A percentile compares a stretch with the other conserved stretches of the same genome.
Evolutionary conservation across 768 basidiomycete genomes (phyloP).

Genomic region (Leccinellum rugosiceps): DNA sequence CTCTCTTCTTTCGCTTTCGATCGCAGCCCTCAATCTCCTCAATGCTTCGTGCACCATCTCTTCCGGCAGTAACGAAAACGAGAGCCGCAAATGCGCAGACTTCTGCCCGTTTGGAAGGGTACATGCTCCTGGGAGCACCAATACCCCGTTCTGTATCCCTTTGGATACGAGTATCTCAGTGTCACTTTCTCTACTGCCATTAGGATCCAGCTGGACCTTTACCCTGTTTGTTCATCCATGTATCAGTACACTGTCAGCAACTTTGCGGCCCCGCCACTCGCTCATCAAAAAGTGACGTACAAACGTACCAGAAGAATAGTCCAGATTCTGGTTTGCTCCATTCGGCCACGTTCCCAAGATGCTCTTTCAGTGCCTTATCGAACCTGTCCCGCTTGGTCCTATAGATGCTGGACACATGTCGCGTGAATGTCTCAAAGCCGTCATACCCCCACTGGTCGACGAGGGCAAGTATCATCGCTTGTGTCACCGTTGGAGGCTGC

Average conservation of each 20-base stretch:
- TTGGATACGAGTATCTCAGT: constrained; percentile 60
- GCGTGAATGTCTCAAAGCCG: constrained; percentile 63
- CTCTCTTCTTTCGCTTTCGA: constrained; percentile 16
- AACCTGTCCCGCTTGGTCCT: constrained; percentile 67
- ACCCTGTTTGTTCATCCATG: constrained; percentile 32
- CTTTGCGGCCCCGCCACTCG: too few relatives aligned
- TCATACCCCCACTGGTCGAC: constrained; percentile 69
- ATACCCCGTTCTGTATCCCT: constrained; percentile 71
- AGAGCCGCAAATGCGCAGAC: constrained; percentile 68
- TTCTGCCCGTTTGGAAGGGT: constrained; percentile 66
- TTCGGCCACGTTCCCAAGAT: constrained; percentile 69
- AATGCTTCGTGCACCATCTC: constrained; percentile 69
- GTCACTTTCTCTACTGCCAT: constrained; percentile 43
- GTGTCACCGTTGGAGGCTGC: constrained; percentile 56
- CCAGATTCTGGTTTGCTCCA: constrained; percentile 50
- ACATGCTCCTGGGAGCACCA: constrained; percentile 77
- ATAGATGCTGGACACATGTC: constrained; percentile 60
- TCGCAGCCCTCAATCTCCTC: constrained; percentile 44
- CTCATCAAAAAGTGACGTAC: too few relatives aligned
- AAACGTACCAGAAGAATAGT: constrained; percentile 16
- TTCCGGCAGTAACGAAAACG: constrained; percentile 58
- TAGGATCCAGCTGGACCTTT: constrained; percentile 46
- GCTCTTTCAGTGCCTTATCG: constrained; percentile 61
- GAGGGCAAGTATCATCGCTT: constrained; percentile 51
- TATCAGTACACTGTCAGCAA: too few relatives aligned